Conservation (phyloP, 768 basidiomycete genomes). For the Xerocomus potaroensis region DNA sequence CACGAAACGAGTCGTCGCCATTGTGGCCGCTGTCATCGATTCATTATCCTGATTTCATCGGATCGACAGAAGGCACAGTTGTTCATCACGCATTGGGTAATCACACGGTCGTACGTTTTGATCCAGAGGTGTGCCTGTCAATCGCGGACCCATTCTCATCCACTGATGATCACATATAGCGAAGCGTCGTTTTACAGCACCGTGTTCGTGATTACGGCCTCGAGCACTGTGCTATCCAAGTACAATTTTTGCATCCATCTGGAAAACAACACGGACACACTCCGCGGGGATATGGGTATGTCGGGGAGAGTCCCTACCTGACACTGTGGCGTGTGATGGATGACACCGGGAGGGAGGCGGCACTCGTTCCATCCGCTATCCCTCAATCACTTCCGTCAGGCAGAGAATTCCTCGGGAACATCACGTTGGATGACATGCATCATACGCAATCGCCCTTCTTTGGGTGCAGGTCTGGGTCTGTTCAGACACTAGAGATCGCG, state of each 20-base stretch:
- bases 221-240: conserved; percentile 14
- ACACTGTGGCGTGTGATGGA: conserved; percentile 17
- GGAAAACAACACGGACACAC: conserved; percentile 1
- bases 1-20: conserved; percentile 25
- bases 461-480: conserved; percentile 10
- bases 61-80: conserved; percentile 5
- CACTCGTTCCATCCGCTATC: conserved; percentile 6
- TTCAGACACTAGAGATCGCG: conserved; percentile 20
- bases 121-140: conserved; percentile 10
- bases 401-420: conserved; percentile 16
- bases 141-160: neutral
- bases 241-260: conserved; percentile 5
- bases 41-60: conserved; percentile 21
- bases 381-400: conserved; percentile 9
- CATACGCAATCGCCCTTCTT: conserved; percentile 11
- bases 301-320: conserved; percentile 15
- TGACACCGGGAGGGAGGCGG: conserved; percentile 1
- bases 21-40: conserved; percentile 24
- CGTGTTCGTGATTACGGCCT: conserved; percentile 25
- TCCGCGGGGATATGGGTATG: conserved; percentile 11
- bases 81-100: conserved; percentile 14
- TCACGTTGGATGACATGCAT: conserved; percentile 10
- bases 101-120: conserved; percentile 20
- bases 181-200: conserved; percentile 17
- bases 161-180: conserved; percentile 7